Evolutionary conservation across 176 grass and related monocot genomes (phyloP).

Genomic region (Eremochloa ophiuroides): DNA sequence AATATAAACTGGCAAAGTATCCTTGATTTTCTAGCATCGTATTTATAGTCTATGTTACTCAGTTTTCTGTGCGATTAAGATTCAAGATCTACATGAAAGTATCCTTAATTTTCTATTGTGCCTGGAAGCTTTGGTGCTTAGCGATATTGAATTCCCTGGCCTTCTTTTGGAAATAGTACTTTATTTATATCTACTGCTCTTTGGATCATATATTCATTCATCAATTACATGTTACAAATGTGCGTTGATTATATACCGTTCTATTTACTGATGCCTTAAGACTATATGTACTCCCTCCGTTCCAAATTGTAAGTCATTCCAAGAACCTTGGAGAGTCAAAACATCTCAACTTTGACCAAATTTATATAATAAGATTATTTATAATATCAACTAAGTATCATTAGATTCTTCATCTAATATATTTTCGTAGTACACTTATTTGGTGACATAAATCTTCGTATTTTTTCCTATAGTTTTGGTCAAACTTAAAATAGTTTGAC

Average conservation of each 20-base stretch:
- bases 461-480: too few species aligned
- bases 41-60: constrained; percentile 2
- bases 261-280: background rate
- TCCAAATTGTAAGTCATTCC: too few species aligned
- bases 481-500: too few species aligned
- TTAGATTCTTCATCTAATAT: too few species aligned
- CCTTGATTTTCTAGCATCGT: constrained; percentile 4
- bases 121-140: constrained; percentile 2
- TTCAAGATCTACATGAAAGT: background rate
- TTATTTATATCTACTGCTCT: background rate
- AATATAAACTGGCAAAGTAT: background rate
- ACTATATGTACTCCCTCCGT: too few species aligned
- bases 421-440: too few species aligned
- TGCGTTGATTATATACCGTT: background rate
- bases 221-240: background rate
- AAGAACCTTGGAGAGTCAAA: too few species aligned
- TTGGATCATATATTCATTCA: background rate
- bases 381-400: too few species aligned
- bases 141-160: background rate
- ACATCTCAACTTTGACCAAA: too few species aligned
- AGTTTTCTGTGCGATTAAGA: background rate
- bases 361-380: too few species aligned
- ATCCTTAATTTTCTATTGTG: background rate
- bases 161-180: constrained; percentile 4
- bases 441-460: too few species aligned